Percentiles rank a stretch among this genome's conserved stretches.
Evolutionary conservation across 2,329 filamentous ascomycete species (phyloP).

Genomic region (Alternaria rosae): DNA sequence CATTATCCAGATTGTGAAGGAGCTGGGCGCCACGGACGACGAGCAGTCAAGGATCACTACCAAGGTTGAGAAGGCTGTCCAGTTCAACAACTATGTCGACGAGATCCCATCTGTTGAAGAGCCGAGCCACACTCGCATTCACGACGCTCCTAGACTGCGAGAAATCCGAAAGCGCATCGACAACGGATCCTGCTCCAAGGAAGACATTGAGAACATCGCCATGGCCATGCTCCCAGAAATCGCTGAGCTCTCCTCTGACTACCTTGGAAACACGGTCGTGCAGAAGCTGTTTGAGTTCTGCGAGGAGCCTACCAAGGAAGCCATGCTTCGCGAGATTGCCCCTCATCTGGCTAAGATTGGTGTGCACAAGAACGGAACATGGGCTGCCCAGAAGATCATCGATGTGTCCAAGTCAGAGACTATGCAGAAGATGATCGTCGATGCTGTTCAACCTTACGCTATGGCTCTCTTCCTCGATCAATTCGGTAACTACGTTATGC

Average conservation of each 20-base stretch:
- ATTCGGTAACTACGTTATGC: conserved; percentile 97
- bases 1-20: conserved; percentile 83
- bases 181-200: conserved; percentile 83
- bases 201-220: conserved; percentile 92
- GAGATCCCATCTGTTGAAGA: conserved; percentile 92
- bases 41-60: conserved; percentile 75
- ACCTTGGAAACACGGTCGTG: conserved; percentile 98
- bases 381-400: conserved; percentile 99
- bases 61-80: conserved; percentile 78
- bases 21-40: conserved; percentile 85
- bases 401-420: conserved; percentile 86
- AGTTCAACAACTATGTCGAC: conserved; percentile 73
- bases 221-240: conserved; percentile 96
- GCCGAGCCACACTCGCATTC: conserved; percentile 84
- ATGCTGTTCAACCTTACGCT: conserved; percentile 83
- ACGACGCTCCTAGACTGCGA: conserved; percentile 91
- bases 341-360: conserved; percentile 96
- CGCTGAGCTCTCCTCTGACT: conserved; percentile 92
- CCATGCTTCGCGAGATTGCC: conserved; percentile 86
- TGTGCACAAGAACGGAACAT: conserved; percentile 98
- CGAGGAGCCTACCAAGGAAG: conserved; percentile 86
- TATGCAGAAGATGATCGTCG: conserved; percentile 85
- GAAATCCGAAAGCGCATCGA: conserved; percentile 98
- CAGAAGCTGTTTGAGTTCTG: conserved; percentile 98
- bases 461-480: conserved; percentile 95